Evolutionary conservation across 2,329 filamentous ascomycete genomes (phyloP).

Genomic region (Nothophoma quercina): DNA sequence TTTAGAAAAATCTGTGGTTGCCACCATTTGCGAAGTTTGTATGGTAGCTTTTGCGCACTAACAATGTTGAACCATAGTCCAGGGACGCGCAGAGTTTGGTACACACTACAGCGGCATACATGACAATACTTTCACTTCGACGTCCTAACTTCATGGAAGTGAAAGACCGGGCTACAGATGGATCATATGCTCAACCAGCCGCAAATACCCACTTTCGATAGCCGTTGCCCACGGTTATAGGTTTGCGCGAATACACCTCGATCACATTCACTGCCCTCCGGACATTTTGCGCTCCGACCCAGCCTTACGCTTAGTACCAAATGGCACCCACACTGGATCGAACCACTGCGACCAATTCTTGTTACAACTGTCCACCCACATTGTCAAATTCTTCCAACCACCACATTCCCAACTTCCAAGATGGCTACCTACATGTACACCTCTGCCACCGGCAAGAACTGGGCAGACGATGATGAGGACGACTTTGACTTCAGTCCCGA

Average conservation of each 20-base stretch:
- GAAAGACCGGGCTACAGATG: background rate
- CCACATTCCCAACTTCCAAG: background rate
- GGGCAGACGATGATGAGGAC: constrained; percentile 34
- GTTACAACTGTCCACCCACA: background rate
- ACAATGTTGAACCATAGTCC: background rate
- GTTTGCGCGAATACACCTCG: background rate
- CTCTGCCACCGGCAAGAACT: constrained; percentile 16
- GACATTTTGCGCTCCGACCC: background rate
- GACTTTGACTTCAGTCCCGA: constrained; percentile 27
- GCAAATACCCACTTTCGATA: background rate
- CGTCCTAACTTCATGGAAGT: background rate
- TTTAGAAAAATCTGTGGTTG: no score
- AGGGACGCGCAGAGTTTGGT: background rate
- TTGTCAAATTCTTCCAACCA: background rate
- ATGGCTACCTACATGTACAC: constrained; percentile 19
- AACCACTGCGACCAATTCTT: background rate
- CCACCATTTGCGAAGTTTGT: no score
- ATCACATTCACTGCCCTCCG: background rate
- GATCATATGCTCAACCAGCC: background rate
- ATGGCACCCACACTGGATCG: background rate
- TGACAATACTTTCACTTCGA: background rate
- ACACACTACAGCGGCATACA: background rate
- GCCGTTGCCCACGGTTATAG: constrained; percentile 1
- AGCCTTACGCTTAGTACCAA: background rate
- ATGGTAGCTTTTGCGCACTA: background rate